Percentiles rank a stretch among this genome's conserved stretches.
These are phyloP conservation scores for Eimeria praecox DNA, from an alignment of 169 alveolate species.

Conservation along the genomic window DNA sequence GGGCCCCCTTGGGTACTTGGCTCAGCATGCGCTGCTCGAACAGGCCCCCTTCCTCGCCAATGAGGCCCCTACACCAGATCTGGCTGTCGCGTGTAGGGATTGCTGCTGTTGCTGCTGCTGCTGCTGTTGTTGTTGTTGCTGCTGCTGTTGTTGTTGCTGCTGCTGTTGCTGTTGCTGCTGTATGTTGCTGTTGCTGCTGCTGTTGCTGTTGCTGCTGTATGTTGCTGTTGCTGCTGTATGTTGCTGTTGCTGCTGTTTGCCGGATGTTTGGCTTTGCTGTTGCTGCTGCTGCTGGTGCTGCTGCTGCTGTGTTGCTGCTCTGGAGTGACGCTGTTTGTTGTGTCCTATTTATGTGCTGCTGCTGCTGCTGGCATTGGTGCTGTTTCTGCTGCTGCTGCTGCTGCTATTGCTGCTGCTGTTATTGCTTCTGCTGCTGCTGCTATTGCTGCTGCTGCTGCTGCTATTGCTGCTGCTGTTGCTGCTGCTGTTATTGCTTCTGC, in stretches of 20 bases:
- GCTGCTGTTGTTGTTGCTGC: not conserved
- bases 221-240: not conserved
- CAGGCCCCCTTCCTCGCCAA: constrained; percentile 69
- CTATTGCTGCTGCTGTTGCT: constrained; percentile 6
- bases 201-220: not conserved
- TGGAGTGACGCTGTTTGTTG: too few species aligned
- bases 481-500: constrained; percentile 23
- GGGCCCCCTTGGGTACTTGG: constrained; percentile 68
- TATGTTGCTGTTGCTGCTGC: too few species aligned
- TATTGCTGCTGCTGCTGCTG: not conserved
- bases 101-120: constrained; percentile 60
- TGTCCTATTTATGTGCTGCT: not conserved
- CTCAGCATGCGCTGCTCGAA: constrained; percentile 80
- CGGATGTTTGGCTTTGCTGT: too few species aligned
- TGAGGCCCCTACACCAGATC: constrained; percentile 69
- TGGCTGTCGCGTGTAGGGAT: constrained; percentile 45
- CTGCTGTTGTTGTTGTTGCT: not conserved
- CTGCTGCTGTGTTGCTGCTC: too few species aligned
- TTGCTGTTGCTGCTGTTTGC: too few species aligned
- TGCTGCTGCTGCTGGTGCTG: not conserved
- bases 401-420: constrained; percentile 38
- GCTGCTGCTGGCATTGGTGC: not conserved
- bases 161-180: constrained; percentile 6
- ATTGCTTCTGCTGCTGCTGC: constrained; percentile 74
- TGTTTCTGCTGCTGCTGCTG: constrained; percentile 12